Evolutionary conservation across 2,329 filamentous ascomycete genomes (phyloP).

Genomic region (Furcasterigmium sp.): DNA sequence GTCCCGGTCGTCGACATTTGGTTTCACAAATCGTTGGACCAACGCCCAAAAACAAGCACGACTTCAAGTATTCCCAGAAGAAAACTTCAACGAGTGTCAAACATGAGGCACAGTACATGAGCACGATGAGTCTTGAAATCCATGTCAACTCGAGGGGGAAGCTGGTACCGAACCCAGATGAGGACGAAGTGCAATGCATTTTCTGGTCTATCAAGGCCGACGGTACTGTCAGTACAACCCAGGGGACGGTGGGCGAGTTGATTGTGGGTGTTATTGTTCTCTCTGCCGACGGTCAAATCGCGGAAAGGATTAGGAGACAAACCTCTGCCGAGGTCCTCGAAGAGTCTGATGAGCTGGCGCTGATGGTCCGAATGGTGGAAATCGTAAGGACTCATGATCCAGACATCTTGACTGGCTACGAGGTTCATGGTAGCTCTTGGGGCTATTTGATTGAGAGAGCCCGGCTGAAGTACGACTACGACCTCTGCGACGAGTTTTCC

Average conservation of each 20-base stretch:
- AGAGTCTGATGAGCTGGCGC: constrained; percentile 75
- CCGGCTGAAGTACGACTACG: constrained; percentile 77
- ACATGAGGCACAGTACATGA: constrained; percentile 91
- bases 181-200: constrained; percentile 81
- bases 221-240: constrained; percentile 48
- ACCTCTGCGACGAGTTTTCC: constrained; percentile 87
- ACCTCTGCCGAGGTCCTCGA: constrained; percentile 61
- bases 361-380: constrained; percentile 81
- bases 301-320: constrained; percentile 57
- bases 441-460: constrained; percentile 92
- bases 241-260: constrained; percentile 37
- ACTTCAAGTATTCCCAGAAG: constrained; percentile 81
- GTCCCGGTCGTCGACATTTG: constrained; percentile 20
- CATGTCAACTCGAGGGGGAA: constrained; percentile 83
- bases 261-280: constrained; percentile 70
- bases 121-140: constrained; percentile 87
- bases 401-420: constrained; percentile 89
- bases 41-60: constrained; percentile 75
- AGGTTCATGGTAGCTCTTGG: constrained; percentile 92
- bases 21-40: constrained; percentile 85
- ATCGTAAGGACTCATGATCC: constrained; percentile 82
- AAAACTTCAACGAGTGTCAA: constrained; percentile 69
- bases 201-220: constrained; percentile 88
- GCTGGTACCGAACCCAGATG: constrained; percentile 80
- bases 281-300: constrained; percentile 54